Base-by-base conservation (phyloP, 2,329 filamentous ascomycete species). In the Trichophyton schoenleinii region DNA sequence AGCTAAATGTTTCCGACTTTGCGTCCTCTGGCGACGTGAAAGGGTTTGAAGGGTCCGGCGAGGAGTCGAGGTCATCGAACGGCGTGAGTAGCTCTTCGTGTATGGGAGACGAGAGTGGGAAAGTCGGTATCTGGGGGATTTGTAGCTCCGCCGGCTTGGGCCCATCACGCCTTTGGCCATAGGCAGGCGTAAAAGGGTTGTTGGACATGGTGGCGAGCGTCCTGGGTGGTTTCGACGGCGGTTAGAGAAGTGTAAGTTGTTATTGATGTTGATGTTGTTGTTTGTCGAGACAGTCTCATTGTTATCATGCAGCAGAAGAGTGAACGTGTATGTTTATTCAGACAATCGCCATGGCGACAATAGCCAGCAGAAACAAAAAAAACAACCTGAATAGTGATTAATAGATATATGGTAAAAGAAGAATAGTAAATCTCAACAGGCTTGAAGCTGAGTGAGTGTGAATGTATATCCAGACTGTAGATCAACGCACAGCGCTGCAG, bases 81-180 rank as follows among this genome's bases (percentile, higher is more conserved):
- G 74, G 75, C 58, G 72, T 75, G 2, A 69, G 63, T 41, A 75
- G 67, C 62, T 77, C 75, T 59, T 76, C 75, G 20, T 65, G 72
- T 61, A 77, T 77, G 0, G 75, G 75, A 9, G 75, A 77, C 1
- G 74, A 75, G 18, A 77, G 65, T 11, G 75, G 75, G 55, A 77
- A 77, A 18, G 66, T 71, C 20, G 73, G 74, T 15, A 70, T 63
- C 8, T 70, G 72, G 42, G 66, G 70, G 18, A 74, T 67, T 18
- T 38, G 38, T 41, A 58, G 34, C 25, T 44, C 15, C 7, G 38
- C 34, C 3, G 55, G 53, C 20, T 34, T 60, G 5, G 48, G 34
- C 22, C 22, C 46, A 13, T 60, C 41, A 31, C 49, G 49, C 22
- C 28, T n/a, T 25, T 53, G 49, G 49, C 22, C 22, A 3, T 34